Evolutionary conservation across 1,284 basidiomycete species (phyloP).

Genomic region (Cutaneotrichosporon sp.): DNA sequence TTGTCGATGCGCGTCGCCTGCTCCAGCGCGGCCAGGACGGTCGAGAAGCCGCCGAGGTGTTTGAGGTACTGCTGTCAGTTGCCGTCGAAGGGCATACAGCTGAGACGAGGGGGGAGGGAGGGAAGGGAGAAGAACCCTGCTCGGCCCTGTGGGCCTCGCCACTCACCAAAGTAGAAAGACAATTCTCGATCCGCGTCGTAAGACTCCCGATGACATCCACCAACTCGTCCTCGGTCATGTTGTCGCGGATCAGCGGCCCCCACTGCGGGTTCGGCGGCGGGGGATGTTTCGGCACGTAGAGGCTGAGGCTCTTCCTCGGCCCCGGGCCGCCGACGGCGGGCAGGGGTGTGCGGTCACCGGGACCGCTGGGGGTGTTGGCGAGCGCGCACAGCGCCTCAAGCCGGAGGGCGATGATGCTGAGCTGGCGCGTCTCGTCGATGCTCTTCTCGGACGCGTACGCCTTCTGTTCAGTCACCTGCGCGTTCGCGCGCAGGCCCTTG

Average conservation of each 20-base stretch:
- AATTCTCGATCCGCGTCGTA: slow-evolving; percentile 76
- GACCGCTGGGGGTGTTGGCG: slow-evolving; percentile 41
- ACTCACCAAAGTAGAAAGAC: slow-evolving; percentile 63
- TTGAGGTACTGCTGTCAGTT: slow-evolving; percentile 46
- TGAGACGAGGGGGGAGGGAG: too few relatives aligned
- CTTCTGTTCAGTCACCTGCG: slow-evolving; percentile 55
- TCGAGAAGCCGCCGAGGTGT: slow-evolving; percentile 51
- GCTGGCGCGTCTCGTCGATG: slow-evolving; percentile 73
- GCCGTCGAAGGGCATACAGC: too few relatives aligned
- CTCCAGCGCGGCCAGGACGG: slow-evolving; percentile 51
- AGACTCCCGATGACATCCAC: slow-evolving; percentile 73
- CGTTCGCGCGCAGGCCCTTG: slow-evolving; percentile 56
- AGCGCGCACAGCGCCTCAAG: slow-evolving; percentile 76
- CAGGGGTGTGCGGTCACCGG: slow-evolving; percentile 1
- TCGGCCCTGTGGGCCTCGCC: too few relatives aligned
- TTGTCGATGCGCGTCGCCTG: slow-evolving; percentile 46
- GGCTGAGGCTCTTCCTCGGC: slow-evolving; percentile 5
- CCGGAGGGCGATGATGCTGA: slow-evolving; percentile 75
- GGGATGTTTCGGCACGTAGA: background rate
- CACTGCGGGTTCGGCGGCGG: slow-evolving; percentile 21
- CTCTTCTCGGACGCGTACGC: slow-evolving; percentile 64
- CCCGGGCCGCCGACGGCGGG: background rate
- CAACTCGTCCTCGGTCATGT: slow-evolving; percentile 74
- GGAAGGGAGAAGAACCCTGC: too few relatives aligned
- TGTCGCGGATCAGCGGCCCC: slow-evolving; percentile 70